Conservation (phyloP, 768 basidiomycete genomes). For the Lentinula detonsa region DNA sequence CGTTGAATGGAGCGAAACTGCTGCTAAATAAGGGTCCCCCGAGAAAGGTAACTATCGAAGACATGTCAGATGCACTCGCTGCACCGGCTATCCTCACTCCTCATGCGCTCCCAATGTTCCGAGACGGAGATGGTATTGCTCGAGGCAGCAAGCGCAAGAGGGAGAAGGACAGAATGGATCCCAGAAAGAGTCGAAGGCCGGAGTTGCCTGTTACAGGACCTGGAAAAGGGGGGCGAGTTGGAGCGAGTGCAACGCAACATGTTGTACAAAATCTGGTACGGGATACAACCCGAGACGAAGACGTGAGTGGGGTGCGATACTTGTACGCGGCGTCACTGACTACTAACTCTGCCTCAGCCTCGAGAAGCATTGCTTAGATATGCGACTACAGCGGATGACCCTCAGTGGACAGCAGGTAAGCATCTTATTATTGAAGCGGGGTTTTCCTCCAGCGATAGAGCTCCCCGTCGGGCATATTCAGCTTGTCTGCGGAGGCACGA, state of each 20-base stretch:
- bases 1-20: conserved; percentile 89
- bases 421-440: conserved; percentile 5
- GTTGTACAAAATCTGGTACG: conserved; percentile 92
- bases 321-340: conserved; percentile 10
- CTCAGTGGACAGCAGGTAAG: conserved; percentile 82
- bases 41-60: conserved; percentile 76
- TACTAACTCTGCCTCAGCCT: conserved; percentile 50
- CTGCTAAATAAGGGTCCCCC: conserved; percentile 83
- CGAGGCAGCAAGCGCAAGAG: conserved; percentile 80
- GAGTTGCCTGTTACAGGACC: conserved; percentile 91
- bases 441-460: no score
- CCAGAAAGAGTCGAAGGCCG: conserved; percentile 87
- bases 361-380: conserved; percentile 96
- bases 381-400: conserved; percentile 75
- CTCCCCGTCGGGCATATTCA: conserved; percentile 11
- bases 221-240: conserved; percentile 90
- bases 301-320: conserved; percentile 60
- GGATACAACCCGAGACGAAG: conserved; percentile 87
- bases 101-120: conserved; percentile 88
- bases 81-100: conserved; percentile 90
- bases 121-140: conserved; percentile 67
- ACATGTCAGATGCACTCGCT: conserved; percentile 81
- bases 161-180: conserved; percentile 85
- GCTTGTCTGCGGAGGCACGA: no score
- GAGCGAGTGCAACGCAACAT: conserved; percentile 95